Conservation (phyloP, 2,329 filamentous ascomycete species). For the Colletotrichum aenigma region DNA sequence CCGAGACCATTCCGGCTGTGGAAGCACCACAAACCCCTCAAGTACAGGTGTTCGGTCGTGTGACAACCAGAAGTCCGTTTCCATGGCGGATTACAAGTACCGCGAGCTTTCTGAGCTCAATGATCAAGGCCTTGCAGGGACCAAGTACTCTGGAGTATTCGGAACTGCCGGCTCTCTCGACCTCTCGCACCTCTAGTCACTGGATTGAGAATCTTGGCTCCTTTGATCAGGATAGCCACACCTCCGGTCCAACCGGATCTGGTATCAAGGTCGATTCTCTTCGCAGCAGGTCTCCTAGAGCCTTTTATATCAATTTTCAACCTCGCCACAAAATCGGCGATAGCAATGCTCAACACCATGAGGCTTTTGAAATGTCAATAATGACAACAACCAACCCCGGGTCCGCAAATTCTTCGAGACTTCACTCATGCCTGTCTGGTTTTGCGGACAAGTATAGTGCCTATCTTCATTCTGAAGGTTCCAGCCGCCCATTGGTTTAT, state of each 20-base stretch:
- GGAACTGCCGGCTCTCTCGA: not conserved
- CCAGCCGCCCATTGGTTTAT: not conserved
- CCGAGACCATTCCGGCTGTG: not conserved
- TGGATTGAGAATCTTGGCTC: too few relatives aligned
- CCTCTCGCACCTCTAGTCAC: not conserved
- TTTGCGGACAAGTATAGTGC: not conserved
- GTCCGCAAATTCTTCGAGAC: too few relatives aligned
- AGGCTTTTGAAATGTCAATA: too few relatives aligned
- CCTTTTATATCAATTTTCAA: rapidly evolving
- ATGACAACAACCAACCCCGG: too few relatives aligned
- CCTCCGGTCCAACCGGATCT: too few relatives aligned
- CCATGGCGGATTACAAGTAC: not conserved
- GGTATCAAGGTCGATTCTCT: too few relatives aligned
- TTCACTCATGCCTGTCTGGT: too few relatives aligned
- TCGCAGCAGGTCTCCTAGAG: too few relatives aligned
- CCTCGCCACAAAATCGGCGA: too few relatives aligned
- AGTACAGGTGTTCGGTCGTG: not conserved
- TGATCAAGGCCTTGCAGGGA: not conserved
- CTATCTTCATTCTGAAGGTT: not conserved
- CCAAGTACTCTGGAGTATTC: not conserved
- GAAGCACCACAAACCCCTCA: not conserved
- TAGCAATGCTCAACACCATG: too few relatives aligned
- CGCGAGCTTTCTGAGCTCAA: not conserved
- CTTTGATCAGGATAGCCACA: too few relatives aligned
- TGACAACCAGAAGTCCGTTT: not conserved